Percentiles rank a stretch among this genome's conserved stretches.
These are phyloP conservation scores for Blastobotrys elegans DNA, from an alignment of 1,139 yeast species.

Conservation along the genomic window DNA sequence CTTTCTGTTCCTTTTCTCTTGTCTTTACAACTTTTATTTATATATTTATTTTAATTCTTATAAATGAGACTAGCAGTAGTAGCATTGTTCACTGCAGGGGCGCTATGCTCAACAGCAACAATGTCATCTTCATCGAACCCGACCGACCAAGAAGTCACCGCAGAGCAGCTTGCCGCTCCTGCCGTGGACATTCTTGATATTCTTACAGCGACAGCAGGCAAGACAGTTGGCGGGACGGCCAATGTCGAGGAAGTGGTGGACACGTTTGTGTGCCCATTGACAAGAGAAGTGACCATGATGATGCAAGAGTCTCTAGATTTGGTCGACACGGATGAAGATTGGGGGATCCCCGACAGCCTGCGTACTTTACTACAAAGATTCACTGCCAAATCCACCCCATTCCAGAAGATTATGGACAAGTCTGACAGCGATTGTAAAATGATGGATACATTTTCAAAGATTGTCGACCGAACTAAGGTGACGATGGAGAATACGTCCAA, in stretches of 20 bases:
- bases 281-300: constrained; percentile 1
- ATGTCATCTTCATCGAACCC: too few relatives aligned
- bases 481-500: not conserved
- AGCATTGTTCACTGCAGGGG: not conserved
- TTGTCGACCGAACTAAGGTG: constrained; percentile 2
- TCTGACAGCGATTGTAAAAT: not conserved
- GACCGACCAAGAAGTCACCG: constrained; percentile 2
- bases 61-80: not conserved
- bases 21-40: not conserved
- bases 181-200: constrained; percentile 1
- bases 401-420: not conserved
- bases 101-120: not conserved
- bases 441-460: not conserved
- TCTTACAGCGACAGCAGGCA: not conserved
- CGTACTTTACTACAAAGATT: not conserved
- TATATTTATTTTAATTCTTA: too few relatives aligned
- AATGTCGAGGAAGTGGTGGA: not conserved
- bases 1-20: not conserved
- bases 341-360: not conserved
- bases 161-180: not conserved
- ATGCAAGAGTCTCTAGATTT: not conserved
- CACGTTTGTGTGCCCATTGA: constrained; percentile 9
- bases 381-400: not conserved
- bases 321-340: constrained; percentile 1
- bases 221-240: not conserved